Conservation (phyloP, 495 filamentous ascomycete species). For the Lasiosphaeria miniovina region DNA sequence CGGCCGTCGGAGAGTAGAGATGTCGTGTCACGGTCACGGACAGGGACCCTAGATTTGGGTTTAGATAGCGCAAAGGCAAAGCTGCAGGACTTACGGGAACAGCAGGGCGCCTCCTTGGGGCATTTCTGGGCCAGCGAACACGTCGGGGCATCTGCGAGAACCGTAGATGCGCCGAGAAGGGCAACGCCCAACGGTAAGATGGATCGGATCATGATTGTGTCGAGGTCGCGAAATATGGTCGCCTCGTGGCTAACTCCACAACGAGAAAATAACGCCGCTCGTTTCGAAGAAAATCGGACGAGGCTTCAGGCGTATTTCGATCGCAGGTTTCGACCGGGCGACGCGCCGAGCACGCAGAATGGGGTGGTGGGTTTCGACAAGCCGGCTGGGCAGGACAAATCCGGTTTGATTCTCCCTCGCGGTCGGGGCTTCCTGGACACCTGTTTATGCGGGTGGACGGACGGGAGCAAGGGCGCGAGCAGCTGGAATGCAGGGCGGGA, state of each 20-base stretch:
- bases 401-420: constrained; percentile 19
- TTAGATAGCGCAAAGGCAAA: neutral
- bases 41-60: neutral
- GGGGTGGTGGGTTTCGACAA: constrained; percentile 3
- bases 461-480: neutral
- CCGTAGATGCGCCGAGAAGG: constrained; percentile 40
- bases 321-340: neutral
- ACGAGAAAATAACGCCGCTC: no score
- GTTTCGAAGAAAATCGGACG: neutral
- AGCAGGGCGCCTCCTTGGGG: constrained; percentile 76
- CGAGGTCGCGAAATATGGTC: neutral
- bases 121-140: constrained; percentile 62
- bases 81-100: constrained; percentile 69
- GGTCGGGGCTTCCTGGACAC: constrained; percentile 12
- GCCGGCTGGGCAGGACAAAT: constrained; percentile 12
- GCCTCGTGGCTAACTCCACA: no score
- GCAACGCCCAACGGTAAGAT: constrained; percentile 37
- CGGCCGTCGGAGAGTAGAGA: neutral
- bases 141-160: constrained; percentile 30
- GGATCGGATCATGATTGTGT: constrained; percentile 33
- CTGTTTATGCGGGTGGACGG: constrained; percentile 15
- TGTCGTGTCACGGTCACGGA: constrained; percentile 2
- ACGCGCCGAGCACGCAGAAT: neutral
- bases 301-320: neutral
- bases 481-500: neutral